Evolutionary conservation across 2,329 filamentous ascomycete genomes (phyloP).

Genomic region (Trichoderma lentiforme): DNA sequence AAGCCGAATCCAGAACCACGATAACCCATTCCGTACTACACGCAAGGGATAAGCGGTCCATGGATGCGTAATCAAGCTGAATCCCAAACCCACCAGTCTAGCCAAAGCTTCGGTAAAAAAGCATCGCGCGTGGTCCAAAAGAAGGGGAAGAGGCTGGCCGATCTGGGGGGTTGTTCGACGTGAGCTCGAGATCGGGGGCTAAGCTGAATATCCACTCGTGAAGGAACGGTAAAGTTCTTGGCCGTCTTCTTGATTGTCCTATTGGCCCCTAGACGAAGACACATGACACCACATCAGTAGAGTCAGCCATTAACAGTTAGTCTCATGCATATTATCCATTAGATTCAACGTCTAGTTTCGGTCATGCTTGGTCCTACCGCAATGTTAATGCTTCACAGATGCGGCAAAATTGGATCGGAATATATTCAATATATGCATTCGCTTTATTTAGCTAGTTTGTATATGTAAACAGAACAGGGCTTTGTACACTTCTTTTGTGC

Average conservation of each 20-base stretch:
- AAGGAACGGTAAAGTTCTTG: background rate
- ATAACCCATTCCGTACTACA: background rate
- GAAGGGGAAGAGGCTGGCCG: background rate
- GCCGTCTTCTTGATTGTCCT: background rate
- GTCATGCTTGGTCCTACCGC: too few species aligned
- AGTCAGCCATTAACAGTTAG: background rate
- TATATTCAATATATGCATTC: background rate
- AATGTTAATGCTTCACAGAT: background rate
- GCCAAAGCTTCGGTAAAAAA: background rate
- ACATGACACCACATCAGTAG: background rate
- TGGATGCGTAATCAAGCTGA: background rate
- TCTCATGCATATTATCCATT: background rate
- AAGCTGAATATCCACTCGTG: background rate
- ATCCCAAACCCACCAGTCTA: background rate
- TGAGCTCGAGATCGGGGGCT: background rate
- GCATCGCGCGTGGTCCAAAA: background rate
- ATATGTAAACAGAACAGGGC: background rate
- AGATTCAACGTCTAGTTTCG: background rate
- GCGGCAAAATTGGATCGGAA: background rate
- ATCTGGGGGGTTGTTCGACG: background rate
- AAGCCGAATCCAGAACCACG: background rate
- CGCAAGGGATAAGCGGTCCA: background rate
- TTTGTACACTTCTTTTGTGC: background rate
- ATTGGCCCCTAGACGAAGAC: background rate
- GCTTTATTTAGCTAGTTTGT: background rate